Percentiles rank a stretch among this genome's conserved stretches.
phyloP scores from a whole-genome alignment of 2,329 filamentous ascomycete genomes.

The Sclerotinia nivalis region DNA sequence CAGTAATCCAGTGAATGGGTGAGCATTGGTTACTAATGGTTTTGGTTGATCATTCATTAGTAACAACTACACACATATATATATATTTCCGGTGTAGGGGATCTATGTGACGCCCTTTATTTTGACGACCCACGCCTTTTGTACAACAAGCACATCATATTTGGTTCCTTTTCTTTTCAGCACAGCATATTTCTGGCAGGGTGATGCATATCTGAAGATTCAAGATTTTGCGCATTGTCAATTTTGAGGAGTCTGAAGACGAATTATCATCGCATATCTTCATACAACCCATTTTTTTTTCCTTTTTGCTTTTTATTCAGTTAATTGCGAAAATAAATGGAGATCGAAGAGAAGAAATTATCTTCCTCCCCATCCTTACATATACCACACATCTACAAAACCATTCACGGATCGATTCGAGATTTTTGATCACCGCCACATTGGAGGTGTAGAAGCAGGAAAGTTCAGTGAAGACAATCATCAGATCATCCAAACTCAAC shows the following conservation, averaged over 20 bases:
- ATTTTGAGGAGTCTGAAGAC: neutral
- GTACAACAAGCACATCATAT: slow-evolving; percentile 24
- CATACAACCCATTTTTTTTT: neutral
- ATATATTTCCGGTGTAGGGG: slow-evolving; percentile 13
- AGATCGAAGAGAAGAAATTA: neutral
- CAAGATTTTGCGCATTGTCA: neutral
- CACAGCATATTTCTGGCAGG: slow-evolving; percentile 10
- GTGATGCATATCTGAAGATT: neutral
- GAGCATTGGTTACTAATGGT: slow-evolving; percentile 7
- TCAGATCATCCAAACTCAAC: neutral
- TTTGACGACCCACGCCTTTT: slow-evolving; percentile 24
- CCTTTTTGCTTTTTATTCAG: neutral
- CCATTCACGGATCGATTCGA: neutral
- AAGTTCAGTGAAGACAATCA: neutral
- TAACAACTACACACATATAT: slow-evolving; percentile 4
- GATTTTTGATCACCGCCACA: slow-evolving; percentile 1
- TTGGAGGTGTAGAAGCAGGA: neutral
- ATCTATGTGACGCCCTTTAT: slow-evolving; percentile 24
- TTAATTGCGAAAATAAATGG: slow-evolving; percentile 4
- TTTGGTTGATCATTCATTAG: slow-evolving; percentile 12
- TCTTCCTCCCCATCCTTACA: neutral
- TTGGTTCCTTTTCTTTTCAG: slow-evolving; percentile 1
- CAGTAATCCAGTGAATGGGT: slow-evolving; percentile 6
- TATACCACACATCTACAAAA: neutral
- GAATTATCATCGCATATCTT: slow-evolving; percentile 7